These are phyloP conservation scores for Termitomyces sp. DNA, from an alignment of 768 basidiomycete genomes.

Conservation along the genomic window DNA sequence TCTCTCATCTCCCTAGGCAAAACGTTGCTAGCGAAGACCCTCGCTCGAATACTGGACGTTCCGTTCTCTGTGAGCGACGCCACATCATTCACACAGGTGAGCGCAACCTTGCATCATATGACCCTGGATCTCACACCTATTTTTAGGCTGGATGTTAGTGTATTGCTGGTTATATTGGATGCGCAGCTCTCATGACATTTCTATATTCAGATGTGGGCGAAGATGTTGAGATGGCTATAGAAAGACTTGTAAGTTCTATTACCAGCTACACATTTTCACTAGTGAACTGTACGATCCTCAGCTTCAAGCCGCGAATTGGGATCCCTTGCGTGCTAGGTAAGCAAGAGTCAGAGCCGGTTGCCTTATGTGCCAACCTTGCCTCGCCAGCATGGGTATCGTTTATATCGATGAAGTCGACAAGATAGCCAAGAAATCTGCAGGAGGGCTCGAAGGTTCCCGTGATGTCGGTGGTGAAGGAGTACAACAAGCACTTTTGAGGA, in stretches of 20 bases:
- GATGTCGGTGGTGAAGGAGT: slow-evolving; percentile 97
- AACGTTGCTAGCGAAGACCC: slow-evolving; percentile 83
- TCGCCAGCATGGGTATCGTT: slow-evolving; percentile 79
- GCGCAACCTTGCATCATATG: neutral
- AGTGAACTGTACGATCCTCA: slow-evolving; percentile 22
- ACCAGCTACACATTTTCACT: neutral
- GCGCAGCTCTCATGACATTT: slow-evolving; percentile 6
- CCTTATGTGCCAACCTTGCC: slow-evolving; percentile 1
- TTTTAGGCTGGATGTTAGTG: slow-evolving; percentile 67
- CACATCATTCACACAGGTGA: slow-evolving; percentile 88
- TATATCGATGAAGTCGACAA: slow-evolving; percentile 98
- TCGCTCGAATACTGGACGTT: slow-evolving; percentile 89
- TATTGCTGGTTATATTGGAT: neutral
- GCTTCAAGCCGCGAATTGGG: slow-evolving; percentile 90
- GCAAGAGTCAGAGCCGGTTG: neutral
- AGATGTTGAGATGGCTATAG: slow-evolving; percentile 90
- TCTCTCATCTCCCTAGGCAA: slow-evolving; percentile 54
- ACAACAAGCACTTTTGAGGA: slow-evolving; percentile 86
- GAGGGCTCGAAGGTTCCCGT: slow-evolving; percentile 66
- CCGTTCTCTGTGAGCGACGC: slow-evolving; percentile 95
- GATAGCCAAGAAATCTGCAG: slow-evolving; percentile 61
- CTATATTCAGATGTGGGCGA: slow-evolving; percentile 78
- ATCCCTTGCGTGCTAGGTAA: slow-evolving; percentile 81
- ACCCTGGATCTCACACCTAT: neutral
- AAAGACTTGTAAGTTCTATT: slow-evolving; percentile 60